A percentile compares a stretch with the other conserved stretches of the same genome.
Evolutionary conservation across 768 basidiomycete genomes (phyloP).

Genomic region (Phlebiopsis gigantea): DNA sequence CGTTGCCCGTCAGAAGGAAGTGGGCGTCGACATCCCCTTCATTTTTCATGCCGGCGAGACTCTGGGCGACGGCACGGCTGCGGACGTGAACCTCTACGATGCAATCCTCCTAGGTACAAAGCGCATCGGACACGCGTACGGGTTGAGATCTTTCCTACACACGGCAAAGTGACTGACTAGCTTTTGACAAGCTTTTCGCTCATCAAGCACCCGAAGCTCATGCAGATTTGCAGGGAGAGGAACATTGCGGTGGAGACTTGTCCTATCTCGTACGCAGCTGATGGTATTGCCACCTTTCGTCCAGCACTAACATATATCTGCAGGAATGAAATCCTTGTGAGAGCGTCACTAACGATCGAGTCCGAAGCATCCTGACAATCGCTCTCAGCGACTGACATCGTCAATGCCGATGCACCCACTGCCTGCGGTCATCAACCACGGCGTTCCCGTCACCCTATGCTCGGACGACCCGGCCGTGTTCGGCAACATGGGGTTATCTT

Average conservation of each 20-base stretch:
- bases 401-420: constrained; percentile 81
- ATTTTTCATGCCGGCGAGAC: constrained; percentile 85
- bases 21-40: constrained; percentile 64
- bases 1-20: constrained; percentile 47
- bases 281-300: neutral
- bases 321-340: constrained; percentile 71
- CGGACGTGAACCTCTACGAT: constrained; percentile 73
- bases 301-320: neutral
- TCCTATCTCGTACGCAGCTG: constrained; percentile 64
- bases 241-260: constrained; percentile 70
- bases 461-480: constrained; percentile 78
- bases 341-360: neutral
- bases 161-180: neutral
- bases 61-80: constrained; percentile 64
- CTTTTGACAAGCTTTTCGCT: constrained; percentile 47
- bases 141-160: no score
- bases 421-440: constrained; percentile 63
- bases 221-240: constrained; percentile 59
- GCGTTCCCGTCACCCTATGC: constrained; percentile 63
- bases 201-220: constrained; percentile 70
- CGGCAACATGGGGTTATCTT: constrained; percentile 73
- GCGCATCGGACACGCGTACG: constrained; percentile 77
- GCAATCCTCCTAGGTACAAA: constrained; percentile 74
- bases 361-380: neutral
- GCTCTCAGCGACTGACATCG: constrained; percentile 57